These are phyloP conservation scores for Lolium multiflorum DNA, from an alignment of 176 grass and related monocot species.

Conservation along the genomic window DNA sequence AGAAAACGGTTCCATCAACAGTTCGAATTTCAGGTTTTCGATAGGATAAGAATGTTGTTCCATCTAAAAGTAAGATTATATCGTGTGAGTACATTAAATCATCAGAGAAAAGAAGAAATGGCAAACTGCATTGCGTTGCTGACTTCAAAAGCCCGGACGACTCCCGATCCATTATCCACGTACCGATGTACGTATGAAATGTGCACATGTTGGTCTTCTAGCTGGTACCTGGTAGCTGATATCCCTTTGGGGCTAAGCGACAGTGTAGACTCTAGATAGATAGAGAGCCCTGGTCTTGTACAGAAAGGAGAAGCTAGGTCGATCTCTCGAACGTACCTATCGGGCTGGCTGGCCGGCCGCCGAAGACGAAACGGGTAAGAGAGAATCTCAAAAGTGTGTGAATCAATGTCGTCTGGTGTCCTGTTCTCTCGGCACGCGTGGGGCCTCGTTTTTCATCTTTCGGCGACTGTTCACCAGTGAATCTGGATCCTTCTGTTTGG, in stretches of 20 bases:
- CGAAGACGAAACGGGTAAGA: neutral
- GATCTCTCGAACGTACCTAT: too few relatives aligned
- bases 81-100: too few relatives aligned
- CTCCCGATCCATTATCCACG: neutral
- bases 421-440: neutral
- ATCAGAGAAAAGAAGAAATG: too few relatives aligned
- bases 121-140: too few relatives aligned
- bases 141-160: neutral
- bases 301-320: too few relatives aligned
- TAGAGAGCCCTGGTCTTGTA: neutral
- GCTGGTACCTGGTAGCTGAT: neutral
- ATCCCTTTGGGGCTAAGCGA: neutral
- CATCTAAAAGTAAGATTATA: too few relatives aligned
- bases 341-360: neutral
- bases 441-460: neutral
- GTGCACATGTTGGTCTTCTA: neutral
- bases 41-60: too few relatives aligned
- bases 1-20: too few relatives aligned
- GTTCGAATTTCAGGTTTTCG: too few relatives aligned
- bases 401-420: constrained; percentile 13
- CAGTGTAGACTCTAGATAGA: neutral
- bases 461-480: neutral
- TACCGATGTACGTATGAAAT: neutral
- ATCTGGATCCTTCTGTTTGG: neutral
- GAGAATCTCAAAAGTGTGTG: neutral